These are phyloP conservation scores for Cryptococcus maquisensis DNA, from an alignment of 1,284 basidiomycete genomes.

Conservation along the genomic window DNA sequence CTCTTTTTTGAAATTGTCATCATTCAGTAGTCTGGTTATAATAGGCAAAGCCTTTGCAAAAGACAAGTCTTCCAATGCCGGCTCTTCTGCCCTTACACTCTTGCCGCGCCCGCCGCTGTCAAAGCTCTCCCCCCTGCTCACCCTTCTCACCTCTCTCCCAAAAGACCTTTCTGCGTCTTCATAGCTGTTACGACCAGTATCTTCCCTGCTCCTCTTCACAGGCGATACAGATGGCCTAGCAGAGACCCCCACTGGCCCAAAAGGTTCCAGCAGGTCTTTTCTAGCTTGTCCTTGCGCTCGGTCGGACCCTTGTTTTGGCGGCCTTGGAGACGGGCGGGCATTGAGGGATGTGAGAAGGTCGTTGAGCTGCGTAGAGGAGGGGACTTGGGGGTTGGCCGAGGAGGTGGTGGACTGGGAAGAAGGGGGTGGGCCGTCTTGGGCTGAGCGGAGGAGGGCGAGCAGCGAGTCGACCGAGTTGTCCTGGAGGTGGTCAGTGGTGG, in stretches of 20 bases:
- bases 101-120: background rate
- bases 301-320: constrained; percentile 28
- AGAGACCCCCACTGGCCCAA: constrained; percentile 30
- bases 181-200: background rate
- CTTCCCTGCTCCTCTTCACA: background rate
- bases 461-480: constrained; percentile 26
- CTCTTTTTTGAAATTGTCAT: constrained; percentile 36
- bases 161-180: background rate
- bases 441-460: constrained; percentile 33
- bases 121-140: background rate
- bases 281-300: constrained; percentile 36
- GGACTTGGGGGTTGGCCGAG: constrained; percentile 9
- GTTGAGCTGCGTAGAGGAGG: constrained; percentile 26
- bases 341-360: constrained; percentile 30
- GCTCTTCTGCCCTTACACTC: constrained; percentile 9
- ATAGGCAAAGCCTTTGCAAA: constrained; percentile 37
- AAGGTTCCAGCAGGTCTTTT: constrained; percentile 31
- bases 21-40: constrained; percentile 29
- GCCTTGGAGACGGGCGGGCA: constrained; percentile 56
- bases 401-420: background rate
- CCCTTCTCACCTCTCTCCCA: background rate
- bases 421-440: constrained; percentile 26
- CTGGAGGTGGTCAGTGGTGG: constrained; percentile 6
- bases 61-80: constrained; percentile 15
- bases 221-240: constrained; percentile 8